These are phyloP conservation scores for Ceratocystis harringtonii DNA, from an alignment of 2,329 filamentous ascomycete genomes.

Conservation along the genomic window DNA sequence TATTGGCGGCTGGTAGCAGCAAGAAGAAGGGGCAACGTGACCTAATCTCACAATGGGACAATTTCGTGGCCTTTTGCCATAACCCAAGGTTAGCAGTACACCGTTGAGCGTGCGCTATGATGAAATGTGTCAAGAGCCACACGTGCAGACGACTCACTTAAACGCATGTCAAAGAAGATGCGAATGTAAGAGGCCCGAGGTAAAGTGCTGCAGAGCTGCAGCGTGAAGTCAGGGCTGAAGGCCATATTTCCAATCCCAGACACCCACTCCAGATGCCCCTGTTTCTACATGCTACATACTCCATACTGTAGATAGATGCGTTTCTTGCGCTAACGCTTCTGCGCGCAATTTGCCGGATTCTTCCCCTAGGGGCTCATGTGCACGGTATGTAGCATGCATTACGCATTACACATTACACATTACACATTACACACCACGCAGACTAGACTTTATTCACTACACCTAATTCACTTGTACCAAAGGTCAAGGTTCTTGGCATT, in stretches of 20 bases:
- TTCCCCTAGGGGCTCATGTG: no score
- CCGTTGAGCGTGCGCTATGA: neutral
- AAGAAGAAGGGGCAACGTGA: neutral
- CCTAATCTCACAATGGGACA: neutral
- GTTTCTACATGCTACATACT: neutral
- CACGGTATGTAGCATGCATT: neutral
- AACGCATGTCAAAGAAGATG: neutral
- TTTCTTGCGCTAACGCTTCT: no score
- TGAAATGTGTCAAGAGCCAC: constrained; percentile 1
- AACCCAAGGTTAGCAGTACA: no score
- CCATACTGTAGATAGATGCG: no score
- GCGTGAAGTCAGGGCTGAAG: neutral
- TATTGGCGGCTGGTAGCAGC: no score
- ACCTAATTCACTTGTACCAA: neutral
- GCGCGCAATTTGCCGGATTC: no score
- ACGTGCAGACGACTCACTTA: neutral
- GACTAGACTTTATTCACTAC: neutral
- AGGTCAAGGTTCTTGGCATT: neutral
- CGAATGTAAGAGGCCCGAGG: neutral
- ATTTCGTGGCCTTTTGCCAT: no score
- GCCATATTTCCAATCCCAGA: neutral
- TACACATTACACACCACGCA: neutral
- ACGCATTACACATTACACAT: neutral
- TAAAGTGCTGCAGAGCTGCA: neutral
- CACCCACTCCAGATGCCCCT: neutral